Conservation (phyloP, 768 basidiomycete genomes). For the Psilocybe cyanescens region DNA sequence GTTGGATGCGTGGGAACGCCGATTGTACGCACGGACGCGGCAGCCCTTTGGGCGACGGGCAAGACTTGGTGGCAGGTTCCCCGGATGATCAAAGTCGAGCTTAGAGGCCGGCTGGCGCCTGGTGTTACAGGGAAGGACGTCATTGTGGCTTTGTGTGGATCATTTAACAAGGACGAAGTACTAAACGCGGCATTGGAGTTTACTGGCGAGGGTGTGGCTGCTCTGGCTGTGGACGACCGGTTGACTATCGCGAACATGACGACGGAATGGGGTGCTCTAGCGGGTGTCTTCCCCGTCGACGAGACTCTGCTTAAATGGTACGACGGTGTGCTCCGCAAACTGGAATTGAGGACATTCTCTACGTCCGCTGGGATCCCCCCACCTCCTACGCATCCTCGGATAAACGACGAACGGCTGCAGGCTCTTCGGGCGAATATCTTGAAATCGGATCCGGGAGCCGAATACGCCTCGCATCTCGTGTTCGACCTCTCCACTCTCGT, state of each 20-base stretch:
- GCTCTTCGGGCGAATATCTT: conserved; percentile 58
- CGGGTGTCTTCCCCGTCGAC: conserved; percentile 94
- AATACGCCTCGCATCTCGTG: conserved; percentile 86
- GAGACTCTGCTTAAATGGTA: conserved; percentile 86
- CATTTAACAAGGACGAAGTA: conserved; percentile 58
- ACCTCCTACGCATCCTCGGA: conserved; percentile 82
- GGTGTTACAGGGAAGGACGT: conserved; percentile 99
- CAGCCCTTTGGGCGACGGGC: conserved; percentile 96
- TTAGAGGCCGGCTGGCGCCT: conserved; percentile 77
- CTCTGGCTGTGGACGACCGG: conserved; percentile 86
- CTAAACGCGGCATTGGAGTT: conserved; percentile 98
- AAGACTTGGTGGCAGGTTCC: conserved; percentile 99
- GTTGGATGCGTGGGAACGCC: conserved; percentile 97
- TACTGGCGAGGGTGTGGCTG: conserved; percentile 82
- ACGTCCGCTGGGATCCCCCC: conserved; percentile 61
- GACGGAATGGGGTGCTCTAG: conserved; percentile 98
- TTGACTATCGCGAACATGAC: conserved; percentile 99
- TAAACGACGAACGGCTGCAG: conserved; percentile 75
- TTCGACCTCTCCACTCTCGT: conserved; percentile 94
- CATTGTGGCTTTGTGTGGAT: conserved; percentile 70
- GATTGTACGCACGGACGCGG: conserved; percentile 94
- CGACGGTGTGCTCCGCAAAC: conserved; percentile 67
- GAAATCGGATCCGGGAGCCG: conserved; percentile 74
- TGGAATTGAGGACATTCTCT: conserved; percentile 79
- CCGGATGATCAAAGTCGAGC: conserved; percentile 92